A percentile compares a stretch with the other conserved stretches of the same genome.
These are phyloP conservation scores for Rhodotorula sp. DNA, from an alignment of 1,284 basidiomycete genomes.

Conservation along the genomic window DNA sequence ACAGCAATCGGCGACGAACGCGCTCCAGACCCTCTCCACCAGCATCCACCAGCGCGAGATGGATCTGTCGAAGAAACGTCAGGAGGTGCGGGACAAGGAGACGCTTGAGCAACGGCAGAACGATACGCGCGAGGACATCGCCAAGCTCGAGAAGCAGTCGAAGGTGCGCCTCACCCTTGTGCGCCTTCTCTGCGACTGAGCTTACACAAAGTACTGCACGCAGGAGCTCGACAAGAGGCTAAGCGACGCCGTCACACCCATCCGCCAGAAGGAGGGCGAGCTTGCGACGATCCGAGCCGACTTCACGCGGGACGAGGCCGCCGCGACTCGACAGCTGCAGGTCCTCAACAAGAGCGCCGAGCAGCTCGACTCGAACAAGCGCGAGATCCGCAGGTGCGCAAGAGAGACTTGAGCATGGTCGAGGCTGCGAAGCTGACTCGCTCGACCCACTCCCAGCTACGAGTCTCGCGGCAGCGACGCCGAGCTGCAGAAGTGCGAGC, in stretches of 20 bases:
- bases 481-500: constrained; percentile 62
- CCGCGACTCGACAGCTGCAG: constrained; percentile 60
- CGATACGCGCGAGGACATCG: constrained; percentile 48
- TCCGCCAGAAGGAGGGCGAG: constrained; percentile 64
- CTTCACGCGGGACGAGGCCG: constrained; percentile 55
- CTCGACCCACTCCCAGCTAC: constrained; percentile 60
- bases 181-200: neutral
- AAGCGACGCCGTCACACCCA: constrained; percentile 63
- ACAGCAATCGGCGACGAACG: constrained; percentile 15
- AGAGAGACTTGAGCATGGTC: neutral
- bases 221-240: constrained; percentile 68
- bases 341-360: constrained; percentile 66
- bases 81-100: constrained; percentile 63
- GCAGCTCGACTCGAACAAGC: constrained; percentile 54
- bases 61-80: constrained; percentile 61
- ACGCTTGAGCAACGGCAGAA: constrained; percentile 62
- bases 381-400: constrained; percentile 56
- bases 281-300: constrained; percentile 59
- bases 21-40: constrained; percentile 24
- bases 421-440: neutral
- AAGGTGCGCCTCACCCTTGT: constrained; percentile 53
- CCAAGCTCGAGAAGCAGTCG: constrained; percentile 50
- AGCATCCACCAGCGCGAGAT: constrained; percentile 38
- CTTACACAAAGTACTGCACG: no score
- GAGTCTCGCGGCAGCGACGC: constrained; percentile 65